Evolutionary conservation across 208 protist genomes (phyloP).

Genomic region (Naegleria lovaniensis): DNA sequence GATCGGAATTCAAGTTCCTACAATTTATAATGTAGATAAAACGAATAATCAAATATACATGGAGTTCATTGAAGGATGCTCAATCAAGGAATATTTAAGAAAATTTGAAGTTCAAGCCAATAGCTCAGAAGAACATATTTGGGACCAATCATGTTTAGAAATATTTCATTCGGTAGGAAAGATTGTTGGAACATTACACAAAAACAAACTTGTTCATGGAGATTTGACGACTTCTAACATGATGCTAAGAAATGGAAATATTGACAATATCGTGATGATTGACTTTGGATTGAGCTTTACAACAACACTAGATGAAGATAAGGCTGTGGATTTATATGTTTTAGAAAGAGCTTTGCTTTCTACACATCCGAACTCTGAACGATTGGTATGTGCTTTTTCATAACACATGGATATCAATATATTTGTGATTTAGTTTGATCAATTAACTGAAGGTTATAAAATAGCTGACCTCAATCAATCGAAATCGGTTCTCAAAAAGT

Average conservation of each 20-base stretch:
- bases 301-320: conserved; percentile 80
- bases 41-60: neutral
- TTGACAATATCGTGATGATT: conserved; percentile 65
- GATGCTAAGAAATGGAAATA: conserved; percentile 46
- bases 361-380: conserved; percentile 76
- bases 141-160: neutral
- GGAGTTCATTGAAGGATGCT: conserved; percentile 15
- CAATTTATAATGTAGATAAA: conserved; percentile 21
- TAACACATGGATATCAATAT: too few species aligned
- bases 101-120: neutral
- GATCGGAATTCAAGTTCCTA: neutral
- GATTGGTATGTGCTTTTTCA: conserved; percentile 44
- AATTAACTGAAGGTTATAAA: conserved; percentile 59
- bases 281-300: conserved; percentile 92
- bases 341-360: conserved; percentile 88
- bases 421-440: conserved; percentile 34
- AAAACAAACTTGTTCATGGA: conserved; percentile 83
- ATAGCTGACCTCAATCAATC: conserved; percentile 52
- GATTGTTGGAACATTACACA: conserved; percentile 77
- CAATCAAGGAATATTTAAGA: conserved; percentile 7
- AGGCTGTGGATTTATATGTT: conserved; percentile 96
- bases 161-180: conserved; percentile 62
- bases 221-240: conserved; percentile 97
- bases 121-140: neutral
- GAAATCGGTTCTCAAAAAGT: conserved; percentile 49